These are phyloP conservation scores for Pseudonitzschia pungens DNA, from an alignment of 108 stramenopile genomes.

Conservation along the genomic window DNA sequence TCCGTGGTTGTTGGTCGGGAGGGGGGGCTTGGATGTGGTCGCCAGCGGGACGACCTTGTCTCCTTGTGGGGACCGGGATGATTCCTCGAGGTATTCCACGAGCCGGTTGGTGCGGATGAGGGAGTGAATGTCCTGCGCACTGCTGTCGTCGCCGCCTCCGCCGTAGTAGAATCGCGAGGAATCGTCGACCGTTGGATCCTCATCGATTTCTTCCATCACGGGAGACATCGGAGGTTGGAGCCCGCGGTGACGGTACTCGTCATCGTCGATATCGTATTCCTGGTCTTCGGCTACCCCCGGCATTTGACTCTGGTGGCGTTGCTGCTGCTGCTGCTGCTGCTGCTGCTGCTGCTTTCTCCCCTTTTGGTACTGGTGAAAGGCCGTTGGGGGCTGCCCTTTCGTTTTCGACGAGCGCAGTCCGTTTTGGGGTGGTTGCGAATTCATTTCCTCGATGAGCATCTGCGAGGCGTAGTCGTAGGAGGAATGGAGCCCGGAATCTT, in stretches of 20 bases:
- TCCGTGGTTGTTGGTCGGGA: no score
- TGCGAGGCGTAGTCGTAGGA: background rate
- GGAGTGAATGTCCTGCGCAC: background rate
- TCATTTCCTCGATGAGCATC: background rate
- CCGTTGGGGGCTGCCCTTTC: background rate
- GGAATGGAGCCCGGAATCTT: background rate
- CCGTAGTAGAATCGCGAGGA: background rate
- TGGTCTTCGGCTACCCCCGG: constrained; percentile 1
- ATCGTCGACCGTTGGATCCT: background rate
- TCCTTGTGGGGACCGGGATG: no score
- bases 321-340: background rate
- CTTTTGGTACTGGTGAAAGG: background rate
- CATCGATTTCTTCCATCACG: background rate
- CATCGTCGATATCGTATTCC: background rate
- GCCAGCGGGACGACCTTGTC: no score
- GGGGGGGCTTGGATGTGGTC: no score
- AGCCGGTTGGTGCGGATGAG: background rate
- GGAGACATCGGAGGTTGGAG: background rate
- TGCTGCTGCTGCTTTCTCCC: background rate
- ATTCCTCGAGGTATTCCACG: background rate
- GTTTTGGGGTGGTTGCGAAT: background rate
- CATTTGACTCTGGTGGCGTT: background rate
- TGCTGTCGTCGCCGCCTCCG: background rate
- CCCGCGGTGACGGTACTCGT: background rate
- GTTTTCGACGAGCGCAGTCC: background rate